phyloP scores from a whole-genome alignment of 192 early-diverging fungal species.

The Podila verticillata region DNA sequence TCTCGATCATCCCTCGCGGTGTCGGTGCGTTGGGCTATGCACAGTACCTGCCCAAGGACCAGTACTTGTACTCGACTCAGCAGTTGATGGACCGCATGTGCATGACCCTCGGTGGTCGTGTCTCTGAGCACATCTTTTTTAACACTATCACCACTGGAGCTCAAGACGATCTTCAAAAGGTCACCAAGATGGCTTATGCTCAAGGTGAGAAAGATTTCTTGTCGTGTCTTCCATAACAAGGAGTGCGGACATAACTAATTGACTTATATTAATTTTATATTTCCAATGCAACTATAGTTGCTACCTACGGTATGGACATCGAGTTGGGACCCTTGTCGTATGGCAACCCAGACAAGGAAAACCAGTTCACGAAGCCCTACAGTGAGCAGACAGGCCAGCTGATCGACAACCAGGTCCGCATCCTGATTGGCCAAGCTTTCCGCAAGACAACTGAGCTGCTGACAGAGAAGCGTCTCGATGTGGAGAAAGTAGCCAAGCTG shows the following conservation, averaged over 20 bases:
- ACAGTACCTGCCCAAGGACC: slow-evolving; percentile 96
- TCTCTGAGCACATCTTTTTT: slow-evolving; percentile 92
- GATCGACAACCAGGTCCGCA: slow-evolving; percentile 95
- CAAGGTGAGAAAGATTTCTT: slow-evolving; percentile 52
- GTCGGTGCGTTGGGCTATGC: slow-evolving; percentile 94
- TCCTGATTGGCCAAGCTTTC: slow-evolving; percentile 86
- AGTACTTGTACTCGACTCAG: slow-evolving; percentile 88
- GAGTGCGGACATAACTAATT: too few species aligned
- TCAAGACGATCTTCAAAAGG: slow-evolving; percentile 92
- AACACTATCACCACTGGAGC: slow-evolving; percentile 91
- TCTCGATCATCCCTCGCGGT: slow-evolving; percentile 96
- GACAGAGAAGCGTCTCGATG: slow-evolving; percentile 82
- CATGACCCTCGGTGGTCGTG: slow-evolving; percentile 83
- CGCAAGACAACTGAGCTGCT: slow-evolving; percentile 84
- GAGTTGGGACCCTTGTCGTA: slow-evolving; percentile 90
- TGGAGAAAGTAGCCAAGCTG: slow-evolving; percentile 92
- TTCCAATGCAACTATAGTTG: slow-evolving; percentile 68
- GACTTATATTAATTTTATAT: too few species aligned
- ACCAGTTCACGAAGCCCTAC: slow-evolving; percentile 94
- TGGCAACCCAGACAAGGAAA: slow-evolving; percentile 69
- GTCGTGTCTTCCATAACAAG: too few species aligned
- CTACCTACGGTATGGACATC: slow-evolving; percentile 94
- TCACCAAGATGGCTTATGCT: slow-evolving; percentile 94
- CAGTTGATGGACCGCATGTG: slow-evolving; percentile 91
- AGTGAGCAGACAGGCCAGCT: slow-evolving; percentile 93